These are phyloP conservation scores for Chaetomium fimeti DNA, from an alignment of 495 filamentous ascomycete genomes.

Conservation along the genomic window DNA sequence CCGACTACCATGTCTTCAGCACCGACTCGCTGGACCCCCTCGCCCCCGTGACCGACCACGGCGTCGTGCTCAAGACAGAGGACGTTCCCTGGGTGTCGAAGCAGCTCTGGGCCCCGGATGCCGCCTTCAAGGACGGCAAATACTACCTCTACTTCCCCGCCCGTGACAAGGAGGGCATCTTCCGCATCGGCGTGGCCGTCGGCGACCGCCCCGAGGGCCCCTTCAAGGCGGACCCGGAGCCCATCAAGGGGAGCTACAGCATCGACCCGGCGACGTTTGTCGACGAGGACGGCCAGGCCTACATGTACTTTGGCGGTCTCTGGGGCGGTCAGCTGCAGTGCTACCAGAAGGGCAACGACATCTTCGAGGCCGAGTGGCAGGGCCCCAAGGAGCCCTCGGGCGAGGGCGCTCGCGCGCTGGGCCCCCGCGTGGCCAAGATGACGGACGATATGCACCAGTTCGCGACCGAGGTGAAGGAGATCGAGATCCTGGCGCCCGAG, in stretches of 20 bases:
- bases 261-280: conserved; percentile 66
- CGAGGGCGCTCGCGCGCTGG: conserved; percentile 48
- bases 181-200: conserved; percentile 64
- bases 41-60: conserved; percentile 59
- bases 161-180: conserved; percentile 56
- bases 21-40: conserved; percentile 47
- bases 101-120: conserved; percentile 66
- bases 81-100: conserved; percentile 64
- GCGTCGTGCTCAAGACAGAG: conserved; percentile 51
- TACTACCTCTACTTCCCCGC: conserved; percentile 68
- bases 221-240: conserved; percentile 56
- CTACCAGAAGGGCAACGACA: conserved; percentile 44
- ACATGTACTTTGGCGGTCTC: conserved; percentile 64
- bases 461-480: conserved; percentile 46
- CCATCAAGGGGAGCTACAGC: conserved; percentile 58
- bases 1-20: conserved; percentile 65
- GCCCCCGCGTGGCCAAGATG: conserved; percentile 61
- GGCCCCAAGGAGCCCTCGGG: conserved; percentile 58
- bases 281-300: conserved; percentile 59
- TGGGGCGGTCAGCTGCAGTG: conserved; percentile 72
- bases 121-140: conserved; percentile 56
- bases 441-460: conserved; percentile 62
- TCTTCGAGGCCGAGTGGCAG: conserved; percentile 50
- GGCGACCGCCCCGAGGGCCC: conserved; percentile 56
- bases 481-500: conserved; percentile 58